Evolutionary conservation across 768 basidiomycete species (phyloP).

Genomic region (Suillus ampliporus): DNA sequence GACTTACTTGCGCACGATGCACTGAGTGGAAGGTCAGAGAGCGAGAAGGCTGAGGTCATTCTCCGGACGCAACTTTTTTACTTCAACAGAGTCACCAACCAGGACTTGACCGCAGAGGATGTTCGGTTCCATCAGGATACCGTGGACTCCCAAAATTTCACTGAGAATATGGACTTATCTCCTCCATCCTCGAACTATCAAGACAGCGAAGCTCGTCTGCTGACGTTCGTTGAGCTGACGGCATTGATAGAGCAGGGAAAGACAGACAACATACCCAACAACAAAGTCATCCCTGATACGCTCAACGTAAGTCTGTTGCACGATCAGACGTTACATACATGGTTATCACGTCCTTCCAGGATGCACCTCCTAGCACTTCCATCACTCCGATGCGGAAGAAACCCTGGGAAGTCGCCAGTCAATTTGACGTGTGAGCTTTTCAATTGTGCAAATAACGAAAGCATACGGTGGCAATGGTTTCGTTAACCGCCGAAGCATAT

Average conservation of each 20-base stretch:
- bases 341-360: slow-evolving; percentile 42
- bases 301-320: slow-evolving; percentile 57
- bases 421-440: slow-evolving; percentile 21
- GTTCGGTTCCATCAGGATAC: slow-evolving; percentile 18
- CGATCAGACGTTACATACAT: slow-evolving; percentile 5
- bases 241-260: slow-evolving; percentile 73
- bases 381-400: slow-evolving; percentile 57
- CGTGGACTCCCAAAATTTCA: slow-evolving; percentile 15
- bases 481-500: neutral
- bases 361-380: slow-evolving; percentile 61
- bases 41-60: slow-evolving; percentile 52
- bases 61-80: slow-evolving; percentile 69
- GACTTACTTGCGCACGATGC: slow-evolving; percentile 55
- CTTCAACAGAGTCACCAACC: slow-evolving; percentile 60
- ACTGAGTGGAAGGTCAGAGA: slow-evolving; percentile 40
- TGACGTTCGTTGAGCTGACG: slow-evolving; percentile 73
- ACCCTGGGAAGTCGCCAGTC: slow-evolving; percentile 61
- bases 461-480: neutral
- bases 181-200: slow-evolving; percentile 14
- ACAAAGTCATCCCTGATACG: slow-evolving; percentile 69
- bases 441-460: neutral
- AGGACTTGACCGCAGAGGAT: slow-evolving; percentile 36
- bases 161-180: slow-evolving; percentile 3
- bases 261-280: slow-evolving; percentile 78
- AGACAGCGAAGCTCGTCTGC: slow-evolving; percentile 45